Conservation (phyloP, 192 early-diverging fungal species). For the Coemansia sp. region DNA sequence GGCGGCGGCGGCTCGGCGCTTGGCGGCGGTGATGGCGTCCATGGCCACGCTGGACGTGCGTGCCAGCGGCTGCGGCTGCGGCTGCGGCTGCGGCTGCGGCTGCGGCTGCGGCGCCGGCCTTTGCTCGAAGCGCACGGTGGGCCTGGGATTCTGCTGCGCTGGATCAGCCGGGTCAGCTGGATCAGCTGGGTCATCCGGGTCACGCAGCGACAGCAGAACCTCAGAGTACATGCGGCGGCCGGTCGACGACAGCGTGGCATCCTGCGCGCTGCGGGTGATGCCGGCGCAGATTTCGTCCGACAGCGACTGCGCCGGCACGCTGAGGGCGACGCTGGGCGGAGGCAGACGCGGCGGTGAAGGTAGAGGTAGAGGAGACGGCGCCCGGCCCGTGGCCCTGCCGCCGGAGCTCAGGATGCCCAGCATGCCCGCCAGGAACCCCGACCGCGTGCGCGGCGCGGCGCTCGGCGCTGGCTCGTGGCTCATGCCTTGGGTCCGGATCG, state of each 20-base stretch:
- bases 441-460: background rate
- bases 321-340: conserved; percentile 20
- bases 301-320: conserved; percentile 18
- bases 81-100: no score
- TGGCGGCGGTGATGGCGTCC: conserved; percentile 36
- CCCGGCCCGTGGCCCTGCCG: no score
- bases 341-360: background rate
- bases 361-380: no score
- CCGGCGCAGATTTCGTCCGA: conserved; percentile 27
- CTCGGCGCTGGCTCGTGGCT: background rate
- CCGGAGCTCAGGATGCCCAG: conserved; percentile 9
- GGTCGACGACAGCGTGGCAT: conserved; percentile 28
- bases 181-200: background rate
- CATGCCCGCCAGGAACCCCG: conserved; percentile 32
- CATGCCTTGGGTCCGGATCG: background rate
- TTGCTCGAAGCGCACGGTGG: conserved; percentile 15
- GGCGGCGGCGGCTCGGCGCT: background rate
- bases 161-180: background rate
- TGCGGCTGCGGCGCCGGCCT: no score
- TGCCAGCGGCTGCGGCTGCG: background rate
- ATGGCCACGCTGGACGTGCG: conserved; percentile 40
- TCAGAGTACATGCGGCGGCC: conserved; percentile 43
- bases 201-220: conserved; percentile 24
- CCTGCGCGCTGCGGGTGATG: conserved; percentile 27
- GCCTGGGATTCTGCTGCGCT: no score